Evolutionary conservation across 2,329 filamentous ascomycete genomes (phyloP).

Genomic region (Hymenoscyphus occultus): DNA sequence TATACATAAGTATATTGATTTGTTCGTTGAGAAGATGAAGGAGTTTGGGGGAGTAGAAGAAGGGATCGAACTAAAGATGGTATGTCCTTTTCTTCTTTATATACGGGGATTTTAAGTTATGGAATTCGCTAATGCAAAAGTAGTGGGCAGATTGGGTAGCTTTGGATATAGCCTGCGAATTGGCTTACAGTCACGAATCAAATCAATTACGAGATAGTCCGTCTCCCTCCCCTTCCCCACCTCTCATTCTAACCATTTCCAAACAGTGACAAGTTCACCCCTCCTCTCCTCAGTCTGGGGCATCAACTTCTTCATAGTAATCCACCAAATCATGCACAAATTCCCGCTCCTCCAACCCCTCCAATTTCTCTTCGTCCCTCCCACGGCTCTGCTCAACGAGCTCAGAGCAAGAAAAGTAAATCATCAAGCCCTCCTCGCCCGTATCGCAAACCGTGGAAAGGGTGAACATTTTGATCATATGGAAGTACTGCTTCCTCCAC

Average conservation of each 20-base stretch:
- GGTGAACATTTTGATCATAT: constrained; percentile 2
- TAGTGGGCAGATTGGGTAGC: constrained; percentile 2
- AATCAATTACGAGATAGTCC: not conserved
- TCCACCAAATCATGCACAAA: not conserved
- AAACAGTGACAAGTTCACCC: not conserved
- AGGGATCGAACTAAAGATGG: not conserved
- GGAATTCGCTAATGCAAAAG: no score
- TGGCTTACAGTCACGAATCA: not conserved
- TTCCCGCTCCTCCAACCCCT: not conserved
- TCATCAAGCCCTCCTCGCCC: not conserved
- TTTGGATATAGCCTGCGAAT: not conserved
- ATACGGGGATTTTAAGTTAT: no score
- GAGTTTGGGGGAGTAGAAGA: not conserved
- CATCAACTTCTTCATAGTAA: not conserved
- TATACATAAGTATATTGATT: not conserved
- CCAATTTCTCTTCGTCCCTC: constrained; percentile 6
- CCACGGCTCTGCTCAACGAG: not conserved
- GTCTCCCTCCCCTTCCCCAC: not conserved
- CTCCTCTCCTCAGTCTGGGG: not conserved
- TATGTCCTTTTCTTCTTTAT: not conserved
- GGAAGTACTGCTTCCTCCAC: not conserved
- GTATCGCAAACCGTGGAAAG: not conserved
- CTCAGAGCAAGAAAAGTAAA: not conserved
- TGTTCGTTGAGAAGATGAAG: not conserved
- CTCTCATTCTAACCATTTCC: not conserved